These are phyloP conservation scores for Malus fusca DNA, from an alignment of 306 rosid genomes.

Conservation along the genomic window DNA sequence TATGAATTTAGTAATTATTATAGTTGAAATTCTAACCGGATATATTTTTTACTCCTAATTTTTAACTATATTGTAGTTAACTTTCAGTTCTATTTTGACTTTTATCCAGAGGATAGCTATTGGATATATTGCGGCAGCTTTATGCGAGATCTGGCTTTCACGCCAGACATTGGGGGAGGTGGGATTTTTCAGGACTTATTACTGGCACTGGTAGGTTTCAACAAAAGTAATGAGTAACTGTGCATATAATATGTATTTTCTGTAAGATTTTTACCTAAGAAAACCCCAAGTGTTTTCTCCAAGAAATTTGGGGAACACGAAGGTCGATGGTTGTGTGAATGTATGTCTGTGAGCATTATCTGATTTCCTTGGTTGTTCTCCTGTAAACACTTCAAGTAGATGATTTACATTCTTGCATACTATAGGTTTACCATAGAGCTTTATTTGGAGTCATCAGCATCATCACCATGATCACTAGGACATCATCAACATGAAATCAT, in stretches of 20 bases:
- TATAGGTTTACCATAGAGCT: neutral
- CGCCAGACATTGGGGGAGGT: conserved; percentile 26
- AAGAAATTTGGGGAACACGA: neutral
- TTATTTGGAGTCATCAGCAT: neutral
- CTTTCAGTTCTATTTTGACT: conserved; percentile 9
- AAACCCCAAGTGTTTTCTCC: neutral
- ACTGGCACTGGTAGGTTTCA: conserved; percentile 55
- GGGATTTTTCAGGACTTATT: conserved; percentile 40
- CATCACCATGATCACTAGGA: neutral
- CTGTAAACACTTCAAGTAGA: neutral
- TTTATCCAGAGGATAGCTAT: conserved; percentile 71
- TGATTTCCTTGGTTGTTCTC: neutral
- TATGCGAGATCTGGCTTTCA: conserved; percentile 83
- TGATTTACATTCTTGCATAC: neutral
- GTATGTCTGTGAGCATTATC: neutral
- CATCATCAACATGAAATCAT: neutral
- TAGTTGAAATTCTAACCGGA: neutral
- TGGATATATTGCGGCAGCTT: conserved; percentile 69
- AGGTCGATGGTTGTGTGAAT: neutral
- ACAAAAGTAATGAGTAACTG: neutral
- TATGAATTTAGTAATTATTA: neutral
- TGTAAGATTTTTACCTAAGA: neutral
- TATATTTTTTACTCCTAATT: neutral
- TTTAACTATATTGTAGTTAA: neutral
- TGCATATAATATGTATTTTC: neutral